Evolutionary conservation across 2,329 filamentous ascomycete genomes (phyloP).

Genomic region (Diaporthe helianthi): DNA sequence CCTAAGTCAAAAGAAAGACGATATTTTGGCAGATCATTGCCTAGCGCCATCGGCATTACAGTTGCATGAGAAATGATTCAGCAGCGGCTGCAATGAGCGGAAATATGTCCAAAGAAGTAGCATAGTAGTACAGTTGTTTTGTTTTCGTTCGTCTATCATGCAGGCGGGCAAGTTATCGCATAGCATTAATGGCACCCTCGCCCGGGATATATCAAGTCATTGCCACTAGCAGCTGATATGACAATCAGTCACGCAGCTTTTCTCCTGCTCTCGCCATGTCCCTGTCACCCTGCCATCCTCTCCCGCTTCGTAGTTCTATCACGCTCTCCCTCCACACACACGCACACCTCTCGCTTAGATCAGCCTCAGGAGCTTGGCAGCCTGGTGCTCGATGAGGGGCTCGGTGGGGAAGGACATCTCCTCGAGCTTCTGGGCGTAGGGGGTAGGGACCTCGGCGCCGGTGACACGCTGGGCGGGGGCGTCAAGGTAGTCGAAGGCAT

Average conservation of each 20-base stretch:
- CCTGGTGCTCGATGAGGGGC: constrained; percentile 84
- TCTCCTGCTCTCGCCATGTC: not conserved
- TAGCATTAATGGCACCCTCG: constrained; percentile 12
- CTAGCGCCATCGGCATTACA: not conserved
- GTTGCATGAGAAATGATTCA: not conserved
- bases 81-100: not conserved
- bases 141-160: constrained; percentile 25
- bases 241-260: constrained; percentile 12
- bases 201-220: constrained; percentile 23
- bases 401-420: constrained; percentile 95
- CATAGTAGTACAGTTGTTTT: constrained; percentile 25
- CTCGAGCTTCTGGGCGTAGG: constrained; percentile 92
- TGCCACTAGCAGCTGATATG: constrained; percentile 22
- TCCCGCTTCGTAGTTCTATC: no score
- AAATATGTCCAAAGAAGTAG: constrained; percentile 17
- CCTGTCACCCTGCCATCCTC: no score
- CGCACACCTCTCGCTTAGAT: constrained; percentile 5
- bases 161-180: constrained; percentile 21
- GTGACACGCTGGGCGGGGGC: constrained; percentile 93
- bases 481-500: constrained; percentile 96
- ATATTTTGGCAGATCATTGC: not conserved
- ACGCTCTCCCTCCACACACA: not conserved
- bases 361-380: constrained; percentile 85
- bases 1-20: no score
- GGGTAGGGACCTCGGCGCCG: constrained; percentile 95